Conservation (phyloP, 129 eudicot species). For the Artemisia tridentata region DNA sequence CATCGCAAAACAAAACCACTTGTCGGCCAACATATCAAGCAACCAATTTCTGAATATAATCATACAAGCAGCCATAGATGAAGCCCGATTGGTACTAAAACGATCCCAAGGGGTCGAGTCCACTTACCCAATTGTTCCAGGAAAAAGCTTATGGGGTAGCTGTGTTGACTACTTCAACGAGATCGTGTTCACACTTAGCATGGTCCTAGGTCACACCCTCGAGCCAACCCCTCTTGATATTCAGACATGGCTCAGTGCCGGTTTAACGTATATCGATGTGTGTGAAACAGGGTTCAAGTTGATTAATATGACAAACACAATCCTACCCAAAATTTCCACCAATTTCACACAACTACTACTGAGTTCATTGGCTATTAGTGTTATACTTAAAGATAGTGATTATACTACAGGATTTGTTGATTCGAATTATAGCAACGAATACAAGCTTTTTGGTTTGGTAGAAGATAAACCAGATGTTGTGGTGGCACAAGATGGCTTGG, state of each 20-base stretch:
- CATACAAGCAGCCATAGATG: slow-evolving; percentile 11
- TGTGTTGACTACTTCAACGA: slow-evolving; percentile 32
- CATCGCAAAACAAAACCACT: not conserved
- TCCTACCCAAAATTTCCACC: slow-evolving; percentile 4
- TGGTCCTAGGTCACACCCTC: slow-evolving; percentile 17
- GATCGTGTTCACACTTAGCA: slow-evolving; percentile 28
- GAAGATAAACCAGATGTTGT: slow-evolving; percentile 11
- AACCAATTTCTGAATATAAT: slow-evolving; percentile 15
- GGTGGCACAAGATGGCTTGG: slow-evolving; percentile 32
- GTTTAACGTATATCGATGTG: no score
- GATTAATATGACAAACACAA: slow-evolving; percentile 4
- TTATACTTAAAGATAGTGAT: slow-evolving; percentile 2
- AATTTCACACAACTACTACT: slow-evolving; percentile 22
- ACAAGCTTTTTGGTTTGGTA: not conserved
- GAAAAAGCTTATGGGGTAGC: slow-evolving; percentile 28
- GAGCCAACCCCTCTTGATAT: slow-evolving; percentile 16
- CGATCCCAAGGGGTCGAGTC: slow-evolving; percentile 16
- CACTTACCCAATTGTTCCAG: slow-evolving; percentile 22
- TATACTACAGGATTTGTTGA: not conserved
- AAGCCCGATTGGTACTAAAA: slow-evolving; percentile 13
- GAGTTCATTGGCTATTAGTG: slow-evolving; percentile 30
- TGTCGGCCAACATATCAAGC: not conserved
- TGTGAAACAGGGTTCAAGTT: slow-evolving; percentile 30
- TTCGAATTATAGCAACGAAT: not conserved
- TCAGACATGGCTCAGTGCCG: no score